These are phyloP conservation scores for Toxicodendron radicans DNA, from an alignment of 345 rosid genomes.

Conservation along the genomic window DNA sequence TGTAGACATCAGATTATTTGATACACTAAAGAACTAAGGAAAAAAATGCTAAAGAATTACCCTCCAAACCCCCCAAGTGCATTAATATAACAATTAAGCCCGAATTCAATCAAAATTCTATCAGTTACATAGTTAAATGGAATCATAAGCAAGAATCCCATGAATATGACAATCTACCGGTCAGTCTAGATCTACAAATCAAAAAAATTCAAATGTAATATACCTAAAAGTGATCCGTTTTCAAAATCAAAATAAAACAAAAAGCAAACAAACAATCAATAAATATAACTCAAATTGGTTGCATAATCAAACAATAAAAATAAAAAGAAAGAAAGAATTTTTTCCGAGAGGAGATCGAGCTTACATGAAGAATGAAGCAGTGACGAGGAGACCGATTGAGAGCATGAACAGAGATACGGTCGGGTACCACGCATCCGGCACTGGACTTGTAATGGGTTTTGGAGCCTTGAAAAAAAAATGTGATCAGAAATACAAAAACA, in stretches of 20 bases:
- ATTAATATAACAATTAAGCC: background rate
- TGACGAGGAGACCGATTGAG: conserved; percentile 66
- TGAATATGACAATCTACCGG: background rate
- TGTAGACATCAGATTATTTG: background rate
- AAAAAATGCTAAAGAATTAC: background rate
- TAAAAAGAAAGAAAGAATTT: too few species aligned
- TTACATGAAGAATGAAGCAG: conserved; percentile 89
- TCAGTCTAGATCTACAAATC: conserved; percentile 3
- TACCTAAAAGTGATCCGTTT: background rate
- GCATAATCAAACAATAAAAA: background rate
- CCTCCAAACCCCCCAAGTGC: background rate
- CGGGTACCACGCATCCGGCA: conserved; percentile 70
- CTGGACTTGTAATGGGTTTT: conserved; percentile 73
- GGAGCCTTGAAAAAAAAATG: conserved; percentile 42
- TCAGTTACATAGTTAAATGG: background rate
- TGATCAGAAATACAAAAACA: background rate
- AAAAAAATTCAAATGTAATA: background rate
- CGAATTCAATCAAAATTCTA: background rate
- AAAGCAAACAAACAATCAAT: background rate
- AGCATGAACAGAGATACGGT: conserved; percentile 59
- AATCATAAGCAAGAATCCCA: background rate
- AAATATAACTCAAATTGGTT: background rate
- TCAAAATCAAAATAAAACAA: background rate
- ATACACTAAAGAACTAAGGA: too few species aligned
- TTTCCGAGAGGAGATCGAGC: conserved; percentile 29